Evolutionary conservation across 495 filamentous ascomycete genomes (phyloP).

Genomic region (Aspergillus steynii): DNA sequence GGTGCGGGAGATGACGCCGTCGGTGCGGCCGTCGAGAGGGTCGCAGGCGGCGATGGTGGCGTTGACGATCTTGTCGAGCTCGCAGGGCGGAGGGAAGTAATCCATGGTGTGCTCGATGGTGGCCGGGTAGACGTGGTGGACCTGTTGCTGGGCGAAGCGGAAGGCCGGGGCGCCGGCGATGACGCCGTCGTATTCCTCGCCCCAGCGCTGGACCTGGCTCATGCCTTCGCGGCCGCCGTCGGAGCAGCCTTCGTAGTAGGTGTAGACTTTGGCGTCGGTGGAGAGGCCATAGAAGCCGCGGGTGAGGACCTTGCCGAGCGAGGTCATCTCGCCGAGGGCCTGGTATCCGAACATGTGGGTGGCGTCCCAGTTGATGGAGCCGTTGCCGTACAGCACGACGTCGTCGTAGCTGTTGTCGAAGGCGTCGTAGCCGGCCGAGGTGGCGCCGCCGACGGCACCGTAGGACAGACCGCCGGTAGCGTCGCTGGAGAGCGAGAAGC

Average conservation of each 20-base stretch:
- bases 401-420: constrained; percentile 37
- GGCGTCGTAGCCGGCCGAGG: constrained; percentile 41
- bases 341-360: constrained; percentile 49
- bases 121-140: constrained; percentile 46
- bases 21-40: constrained; percentile 49
- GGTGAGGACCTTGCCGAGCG: constrained; percentile 34
- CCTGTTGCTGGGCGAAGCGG: constrained; percentile 51
- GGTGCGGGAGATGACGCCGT: constrained; percentile 53
- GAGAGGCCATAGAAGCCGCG: constrained; percentile 35
- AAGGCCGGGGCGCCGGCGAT: constrained; percentile 54
- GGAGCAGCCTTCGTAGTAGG: constrained; percentile 42
- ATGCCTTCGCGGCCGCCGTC: constrained; percentile 41
- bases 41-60: constrained; percentile 54
- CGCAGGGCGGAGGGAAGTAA: constrained; percentile 54
- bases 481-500: constrained; percentile 29
- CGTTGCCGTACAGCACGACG: constrained; percentile 38
- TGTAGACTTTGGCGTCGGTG: constrained; percentile 31
- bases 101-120: constrained; percentile 45
- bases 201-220: constrained; percentile 55
- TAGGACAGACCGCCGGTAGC: constrained; percentile 40
- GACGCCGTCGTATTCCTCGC: constrained; percentile 50
- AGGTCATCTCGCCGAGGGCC: constrained; percentile 41
- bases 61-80: constrained; percentile 51
- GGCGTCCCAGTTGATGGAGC: constrained; percentile 45
- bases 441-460: constrained; percentile 39